Base-by-base conservation (phyloP, 176 grass and related monocot genomes). In the Oryza brachyantha region DNA sequence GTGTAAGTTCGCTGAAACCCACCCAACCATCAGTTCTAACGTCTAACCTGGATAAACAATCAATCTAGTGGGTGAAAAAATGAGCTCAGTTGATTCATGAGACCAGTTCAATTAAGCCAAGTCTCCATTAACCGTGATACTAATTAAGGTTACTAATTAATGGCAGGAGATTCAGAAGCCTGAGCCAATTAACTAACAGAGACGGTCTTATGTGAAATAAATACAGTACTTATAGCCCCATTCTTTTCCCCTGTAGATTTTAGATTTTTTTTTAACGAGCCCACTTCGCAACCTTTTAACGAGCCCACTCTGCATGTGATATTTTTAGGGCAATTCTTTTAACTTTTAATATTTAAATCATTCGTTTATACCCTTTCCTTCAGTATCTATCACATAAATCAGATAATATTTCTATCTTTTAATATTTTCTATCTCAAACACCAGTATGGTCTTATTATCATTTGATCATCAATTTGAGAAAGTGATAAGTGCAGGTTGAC, bases 401-500 rank as follows among this genome's bases (percentile, higher is more conserved):
- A n/a, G n/a, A n/a, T n/a, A n/a, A n/a, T n/a, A n/a, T n/a, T n/a
- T n/a, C n/a, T n/a, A n/a, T n/a, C n/a, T n/a, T n/a, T n/a, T n/a
- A n/a, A n/a, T n/a, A n/a, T n/a, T n/a, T n/a, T n/a, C n/a, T n/a
- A n/a, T n/a, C n/a, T n/a, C n/a, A n/a, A n/a, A n/a, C n/a, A n/a
- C n/a, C n/a, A n/a, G n/a, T n/a, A n/a, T n/a, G n/a, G n/a, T n/a
- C n/a, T n/a, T n/a, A n/a, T n/a, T 55, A 7, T 22, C 19, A 26
- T 62, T 48, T 77, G 73, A 70, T 66, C 21, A 24, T 21, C 22
- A 64, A 13, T 26, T 22, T 27, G 12, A 21, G 14, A 48, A 61
- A 52, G 13, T 28, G 66, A 71, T 71, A 54, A 24, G 55, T 10
- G 26, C 55, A 27, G 58, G 66, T 52, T 71, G 82, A 76, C 73